These are phyloP conservation scores for Wickerhamomyces bovis DNA, from an alignment of 805 yeast species.

Conservation along the genomic window DNA sequence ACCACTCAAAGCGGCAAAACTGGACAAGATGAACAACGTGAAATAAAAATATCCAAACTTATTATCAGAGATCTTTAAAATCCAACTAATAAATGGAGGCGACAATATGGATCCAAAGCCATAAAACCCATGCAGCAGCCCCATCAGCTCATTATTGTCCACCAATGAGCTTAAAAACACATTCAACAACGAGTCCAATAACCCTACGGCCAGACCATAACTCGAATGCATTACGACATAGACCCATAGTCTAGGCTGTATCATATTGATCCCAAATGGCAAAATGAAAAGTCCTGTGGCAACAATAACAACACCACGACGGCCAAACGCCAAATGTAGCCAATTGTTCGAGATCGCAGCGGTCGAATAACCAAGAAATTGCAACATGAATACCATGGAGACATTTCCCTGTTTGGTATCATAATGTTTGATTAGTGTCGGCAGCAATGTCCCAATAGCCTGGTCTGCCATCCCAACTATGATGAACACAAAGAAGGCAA, in stretches of 20 bases:
- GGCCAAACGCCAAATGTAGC: slow-evolving; percentile 39
- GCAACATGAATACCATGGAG: slow-evolving; percentile 45
- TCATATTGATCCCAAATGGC: slow-evolving; percentile 34
- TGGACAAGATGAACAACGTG: slow-evolving; percentile 34
- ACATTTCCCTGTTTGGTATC: slow-evolving; percentile 40
- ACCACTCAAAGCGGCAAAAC: slow-evolving; percentile 23
- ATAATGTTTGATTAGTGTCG: slow-evolving; percentile 43
- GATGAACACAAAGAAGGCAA: slow-evolving; percentile 34
- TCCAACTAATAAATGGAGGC: slow-evolving; percentile 54
- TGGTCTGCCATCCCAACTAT: slow-evolving; percentile 56
- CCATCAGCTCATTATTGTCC: slow-evolving; percentile 52
- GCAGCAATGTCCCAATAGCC: slow-evolving; percentile 53
- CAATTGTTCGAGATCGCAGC: slow-evolving; percentile 45
- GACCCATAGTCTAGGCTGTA: slow-evolving; percentile 31
- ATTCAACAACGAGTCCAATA: slow-evolving; percentile 49
- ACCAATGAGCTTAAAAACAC: slow-evolving; percentile 41
- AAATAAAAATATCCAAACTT: slow-evolving; percentile 25
- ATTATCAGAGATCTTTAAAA: slow-evolving; percentile 25
- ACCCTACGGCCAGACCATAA: slow-evolving; percentile 52
- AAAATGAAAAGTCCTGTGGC: slow-evolving; percentile 31
- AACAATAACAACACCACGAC: slow-evolving; percentile 36
- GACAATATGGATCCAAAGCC: slow-evolving; percentile 70
- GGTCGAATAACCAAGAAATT: slow-evolving; percentile 47
- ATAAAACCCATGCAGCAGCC: slow-evolving; percentile 60
- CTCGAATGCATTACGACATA: slow-evolving; percentile 35